Evolutionary conservation across 768 basidiomycete species (phyloP).

Genomic region (Leccinum uliginosum): DNA sequence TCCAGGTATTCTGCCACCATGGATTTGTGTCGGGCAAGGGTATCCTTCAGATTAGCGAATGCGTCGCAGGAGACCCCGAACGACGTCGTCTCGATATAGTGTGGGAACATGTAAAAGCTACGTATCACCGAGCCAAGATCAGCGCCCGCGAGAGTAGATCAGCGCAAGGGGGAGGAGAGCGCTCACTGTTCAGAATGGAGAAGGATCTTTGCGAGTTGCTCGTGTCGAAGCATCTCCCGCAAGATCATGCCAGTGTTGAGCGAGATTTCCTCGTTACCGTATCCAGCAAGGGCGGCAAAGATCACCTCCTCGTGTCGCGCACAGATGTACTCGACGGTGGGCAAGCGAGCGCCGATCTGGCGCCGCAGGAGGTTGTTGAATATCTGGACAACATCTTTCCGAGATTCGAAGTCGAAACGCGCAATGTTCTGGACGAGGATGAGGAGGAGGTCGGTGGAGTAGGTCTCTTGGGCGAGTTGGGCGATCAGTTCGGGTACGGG

Average conservation of each 20-base stretch:
- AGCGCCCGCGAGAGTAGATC: neutral
- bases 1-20: conserved; percentile 98
- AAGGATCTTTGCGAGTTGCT: conserved; percentile 83
- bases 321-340: conserved; percentile 93
- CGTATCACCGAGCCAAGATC: conserved; percentile 1
- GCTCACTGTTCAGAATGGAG: conserved; percentile 92
- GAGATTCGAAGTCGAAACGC: conserved; percentile 90
- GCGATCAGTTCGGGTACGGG: conserved; percentile 87
- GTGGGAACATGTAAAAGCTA: conserved; percentile 77
- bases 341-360: conserved; percentile 90
- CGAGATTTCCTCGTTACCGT: conserved; percentile 93
- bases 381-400: conserved; percentile 81
- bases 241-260: conserved; percentile 98
- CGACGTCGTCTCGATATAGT: conserved; percentile 95
- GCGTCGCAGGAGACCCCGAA: conserved; percentile 99
- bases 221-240: conserved; percentile 94
- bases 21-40: conserved; percentile 91
- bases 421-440: conserved; percentile 77
- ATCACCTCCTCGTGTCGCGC: conserved; percentile 70
- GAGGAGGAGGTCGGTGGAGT: conserved; percentile 82
- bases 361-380: conserved; percentile 86
- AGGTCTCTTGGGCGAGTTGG: conserved; percentile 94
- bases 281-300: conserved; percentile 86
- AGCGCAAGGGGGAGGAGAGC: neutral
- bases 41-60: conserved; percentile 96